phyloP scores from a whole-genome alignment of 129 eudicot species.

The Pittosporum tobira region DNA sequence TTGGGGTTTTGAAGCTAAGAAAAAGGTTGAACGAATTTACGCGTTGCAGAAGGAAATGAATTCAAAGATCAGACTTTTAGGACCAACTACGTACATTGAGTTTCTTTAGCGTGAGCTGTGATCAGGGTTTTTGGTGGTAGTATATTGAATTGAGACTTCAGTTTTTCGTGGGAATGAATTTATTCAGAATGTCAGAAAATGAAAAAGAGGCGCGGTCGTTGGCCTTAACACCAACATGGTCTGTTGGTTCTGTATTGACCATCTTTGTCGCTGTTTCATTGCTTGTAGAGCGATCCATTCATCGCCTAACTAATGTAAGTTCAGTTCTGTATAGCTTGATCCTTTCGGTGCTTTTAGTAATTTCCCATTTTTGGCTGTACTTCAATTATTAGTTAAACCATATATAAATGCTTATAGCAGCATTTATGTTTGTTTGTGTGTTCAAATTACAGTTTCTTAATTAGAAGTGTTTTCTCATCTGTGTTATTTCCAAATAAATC shows the following conservation, averaged over 20 bases:
- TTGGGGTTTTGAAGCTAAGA: too few species aligned
- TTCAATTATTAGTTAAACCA: too few species aligned
- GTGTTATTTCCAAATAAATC: not conserved
- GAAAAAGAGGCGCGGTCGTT: slow-evolving; percentile 70
- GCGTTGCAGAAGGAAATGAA: not conserved
- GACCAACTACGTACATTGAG: not conserved
- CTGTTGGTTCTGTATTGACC: slow-evolving; percentile 92
- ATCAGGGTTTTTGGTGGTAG: not conserved
- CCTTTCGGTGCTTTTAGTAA: too few species aligned
- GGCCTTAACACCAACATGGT: slow-evolving; percentile 99
- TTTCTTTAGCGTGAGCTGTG: not conserved
- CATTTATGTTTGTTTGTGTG: not conserved
- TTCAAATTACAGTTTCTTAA: not conserved
- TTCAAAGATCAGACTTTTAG: not conserved
- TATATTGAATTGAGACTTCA: not conserved
- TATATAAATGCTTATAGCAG: not conserved
- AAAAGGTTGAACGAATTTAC: too few species aligned
- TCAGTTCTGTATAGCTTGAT: too few species aligned
- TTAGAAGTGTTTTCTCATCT: not conserved
- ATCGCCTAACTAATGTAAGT: slow-evolving; percentile 81
- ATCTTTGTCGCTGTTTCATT: slow-evolving; percentile 89
- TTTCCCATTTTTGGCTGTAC: too few species aligned
- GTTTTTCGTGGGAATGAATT: not conserved
- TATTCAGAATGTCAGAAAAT: slow-evolving; percentile 18
- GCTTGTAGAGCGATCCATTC: slow-evolving; percentile 92